Evolutionary conservation across 805 yeast species (phyloP).

Genomic region (Schizosaccharomyces cryophilus): DNA sequence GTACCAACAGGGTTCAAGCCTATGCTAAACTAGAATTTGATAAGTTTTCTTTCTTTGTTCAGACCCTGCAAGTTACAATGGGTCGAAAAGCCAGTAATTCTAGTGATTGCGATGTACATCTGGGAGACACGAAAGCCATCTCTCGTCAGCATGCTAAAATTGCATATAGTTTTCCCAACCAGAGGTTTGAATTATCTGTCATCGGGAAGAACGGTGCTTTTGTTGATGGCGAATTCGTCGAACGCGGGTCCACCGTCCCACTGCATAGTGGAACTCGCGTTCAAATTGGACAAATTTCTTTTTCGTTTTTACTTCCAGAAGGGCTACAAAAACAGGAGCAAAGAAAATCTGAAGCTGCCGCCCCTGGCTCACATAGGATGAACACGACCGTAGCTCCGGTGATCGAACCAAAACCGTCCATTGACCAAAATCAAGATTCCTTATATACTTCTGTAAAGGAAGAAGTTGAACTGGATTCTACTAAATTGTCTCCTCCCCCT

Average conservation of each 20-base stretch:
- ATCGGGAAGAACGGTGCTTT: constrained; percentile 93
- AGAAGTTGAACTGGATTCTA: too few relatives aligned
- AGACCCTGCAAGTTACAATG: constrained; percentile 74
- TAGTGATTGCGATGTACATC: constrained; percentile 47
- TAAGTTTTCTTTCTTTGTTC: constrained; percentile 81
- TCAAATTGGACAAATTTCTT: constrained; percentile 81
- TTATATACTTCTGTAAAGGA: too few relatives aligned
- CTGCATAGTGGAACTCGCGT: constrained; percentile 33
- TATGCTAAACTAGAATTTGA: constrained; percentile 55
- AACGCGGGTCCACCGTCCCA: constrained; percentile 77
- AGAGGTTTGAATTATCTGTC: constrained; percentile 72
- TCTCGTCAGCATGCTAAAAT: constrained; percentile 88
- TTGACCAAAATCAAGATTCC: too few relatives aligned
- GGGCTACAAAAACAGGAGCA: neutral
- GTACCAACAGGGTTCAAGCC: constrained; percentile 10
- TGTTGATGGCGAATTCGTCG: constrained; percentile 74
- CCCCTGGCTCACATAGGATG: neutral
- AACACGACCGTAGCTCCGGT: neutral
- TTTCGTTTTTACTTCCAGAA: constrained; percentile 63
- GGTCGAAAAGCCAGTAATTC: constrained; percentile 32
- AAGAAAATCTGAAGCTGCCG: neutral
- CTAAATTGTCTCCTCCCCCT: neutral
- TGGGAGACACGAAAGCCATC: constrained; percentile 79
- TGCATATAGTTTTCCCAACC: constrained; percentile 88
- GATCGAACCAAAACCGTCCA: neutral